Conservation (phyloP, 225 moss, liverwort and hornwort genomes). For the Straminergon stramineum region DNA sequence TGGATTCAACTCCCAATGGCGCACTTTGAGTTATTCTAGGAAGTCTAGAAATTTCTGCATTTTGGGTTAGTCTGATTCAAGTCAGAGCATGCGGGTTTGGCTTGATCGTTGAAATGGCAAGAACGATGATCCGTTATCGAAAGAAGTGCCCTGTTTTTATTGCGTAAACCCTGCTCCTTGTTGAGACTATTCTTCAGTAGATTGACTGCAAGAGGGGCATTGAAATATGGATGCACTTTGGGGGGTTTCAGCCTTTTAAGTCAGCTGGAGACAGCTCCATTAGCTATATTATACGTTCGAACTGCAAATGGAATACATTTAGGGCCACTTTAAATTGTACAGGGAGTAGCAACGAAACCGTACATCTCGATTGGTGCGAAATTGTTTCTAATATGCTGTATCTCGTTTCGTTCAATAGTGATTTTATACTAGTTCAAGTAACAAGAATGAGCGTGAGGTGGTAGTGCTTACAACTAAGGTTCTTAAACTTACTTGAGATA, state of each 20-base stretch:
- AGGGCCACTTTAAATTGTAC: background rate
- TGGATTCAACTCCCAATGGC: background rate
- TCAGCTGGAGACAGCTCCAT: background rate
- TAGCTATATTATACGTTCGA: background rate
- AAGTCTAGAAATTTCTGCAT: background rate
- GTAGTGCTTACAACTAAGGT: background rate
- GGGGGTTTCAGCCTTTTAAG: too few relatives aligned
- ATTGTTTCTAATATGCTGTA: background rate
- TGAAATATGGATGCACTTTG: background rate
- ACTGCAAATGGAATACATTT: background rate
- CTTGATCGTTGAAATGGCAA: background rate
- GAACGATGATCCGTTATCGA: background rate
- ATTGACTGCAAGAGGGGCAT: background rate
- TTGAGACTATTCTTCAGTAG: background rate
- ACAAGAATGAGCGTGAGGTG: background rate
- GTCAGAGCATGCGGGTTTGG: background rate
- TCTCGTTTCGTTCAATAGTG: background rate
- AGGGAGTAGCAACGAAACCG: background rate
- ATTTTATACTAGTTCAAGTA: background rate
- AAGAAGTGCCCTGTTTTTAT: background rate
- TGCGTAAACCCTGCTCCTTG: background rate
- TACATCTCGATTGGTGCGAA: background rate
- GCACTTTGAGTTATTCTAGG: background rate
- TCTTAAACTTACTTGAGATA: background rate
- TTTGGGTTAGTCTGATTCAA: background rate